A percentile compares a stretch with the other conserved stretches of the same genome.
Evolutionary conservation across 768 basidiomycete genomes (phyloP).

Genomic region (Kwoniella europaea): DNA sequence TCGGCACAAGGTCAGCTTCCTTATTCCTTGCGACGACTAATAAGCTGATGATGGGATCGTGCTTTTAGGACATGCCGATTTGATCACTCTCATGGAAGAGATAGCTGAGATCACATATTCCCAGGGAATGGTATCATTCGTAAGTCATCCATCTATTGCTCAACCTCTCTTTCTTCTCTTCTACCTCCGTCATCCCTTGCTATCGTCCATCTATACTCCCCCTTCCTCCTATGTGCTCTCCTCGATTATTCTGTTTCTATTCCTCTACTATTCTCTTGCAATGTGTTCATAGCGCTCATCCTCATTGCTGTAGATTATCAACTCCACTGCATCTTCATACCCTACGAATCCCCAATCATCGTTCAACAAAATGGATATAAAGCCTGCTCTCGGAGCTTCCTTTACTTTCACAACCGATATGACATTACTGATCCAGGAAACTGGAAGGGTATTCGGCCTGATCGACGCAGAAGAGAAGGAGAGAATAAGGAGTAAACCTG

Average conservation of each 20-base stretch:
- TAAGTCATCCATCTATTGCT: constrained; percentile 20
- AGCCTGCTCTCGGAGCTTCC: constrained; percentile 49
- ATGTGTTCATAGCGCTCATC: no score
- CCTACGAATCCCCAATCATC: constrained; percentile 46
- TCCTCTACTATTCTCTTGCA: no score
- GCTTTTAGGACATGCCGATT: constrained; percentile 42
- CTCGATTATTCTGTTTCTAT: no score
- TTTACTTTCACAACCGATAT: constrained; percentile 51
- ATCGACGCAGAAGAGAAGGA: constrained; percentile 48
- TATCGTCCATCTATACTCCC: not conserved
- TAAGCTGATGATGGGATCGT: not conserved
- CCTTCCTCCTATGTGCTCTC: not conserved
- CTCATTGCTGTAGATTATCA: constrained; percentile 32
- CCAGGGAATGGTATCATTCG: constrained; percentile 32
- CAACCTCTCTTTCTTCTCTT: constrained; percentile 5
- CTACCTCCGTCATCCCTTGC: not conserved
- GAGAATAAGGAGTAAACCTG: constrained; percentile 33
- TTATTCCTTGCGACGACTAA: not conserved
- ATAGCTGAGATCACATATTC: constrained; percentile 40
- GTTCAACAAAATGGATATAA: constrained; percentile 49
- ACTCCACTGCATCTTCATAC: constrained; percentile 38
- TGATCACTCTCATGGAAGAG: constrained; percentile 46
- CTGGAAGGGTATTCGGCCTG: constrained; percentile 48
- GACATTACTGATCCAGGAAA: constrained; percentile 51
- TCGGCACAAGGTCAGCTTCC: constrained; percentile 45